phyloP scores from a whole-genome alignment of 176 grass and related monocot species.

The Typha latifolia region DNA sequence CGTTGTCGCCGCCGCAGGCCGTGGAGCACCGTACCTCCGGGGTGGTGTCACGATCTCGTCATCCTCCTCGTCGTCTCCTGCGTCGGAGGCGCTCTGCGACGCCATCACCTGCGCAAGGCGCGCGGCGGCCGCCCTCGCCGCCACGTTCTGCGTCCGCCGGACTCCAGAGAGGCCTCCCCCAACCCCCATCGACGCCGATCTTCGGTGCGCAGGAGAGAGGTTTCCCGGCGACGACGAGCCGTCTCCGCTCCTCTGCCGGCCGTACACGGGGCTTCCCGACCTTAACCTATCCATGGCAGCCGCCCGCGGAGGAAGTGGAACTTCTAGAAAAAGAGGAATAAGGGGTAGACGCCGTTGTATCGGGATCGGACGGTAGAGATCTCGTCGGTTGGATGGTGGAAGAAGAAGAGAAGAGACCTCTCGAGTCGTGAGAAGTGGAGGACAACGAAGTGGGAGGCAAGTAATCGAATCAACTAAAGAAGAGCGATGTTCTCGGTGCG shows the following conservation, averaged over 20 bases:
- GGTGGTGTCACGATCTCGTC: slow-evolving; percentile 34
- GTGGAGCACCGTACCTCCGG: not conserved
- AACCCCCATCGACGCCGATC: not conserved
- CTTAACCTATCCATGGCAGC: slow-evolving; percentile 63
- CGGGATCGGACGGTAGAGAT: not conserved
- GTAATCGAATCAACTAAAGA: not conserved
- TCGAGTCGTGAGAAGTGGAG: not conserved
- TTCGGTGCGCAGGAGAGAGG: slow-evolving; percentile 58
- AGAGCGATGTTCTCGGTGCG: not conserved
- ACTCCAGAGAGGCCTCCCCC: slow-evolving; percentile 45
- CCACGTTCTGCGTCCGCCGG: slow-evolving; percentile 93
- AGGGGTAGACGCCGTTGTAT: slow-evolving; percentile 27
- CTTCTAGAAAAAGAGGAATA: not conserved
- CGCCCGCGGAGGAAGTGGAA: not conserved
- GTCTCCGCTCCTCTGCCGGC: slow-evolving; percentile 69
- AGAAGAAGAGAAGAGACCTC: not conserved
- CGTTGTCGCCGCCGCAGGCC: not conserved
- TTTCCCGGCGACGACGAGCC: slow-evolving; percentile 70
- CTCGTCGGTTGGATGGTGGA: not conserved
- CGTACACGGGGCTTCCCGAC: slow-evolving; percentile 78
- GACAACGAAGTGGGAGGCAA: not conserved
- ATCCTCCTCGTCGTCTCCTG: slow-evolving; percentile 63
- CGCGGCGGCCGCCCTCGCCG: slow-evolving; percentile 75
- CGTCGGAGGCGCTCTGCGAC: slow-evolving; percentile 61
- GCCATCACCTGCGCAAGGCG: slow-evolving; percentile 97